A percentile compares a stretch with the other conserved stretches of the same genome.
phyloP scores from a whole-genome alignment of 768 basidiomycete genomes.

The Agrocybe chaxingu region DNA sequence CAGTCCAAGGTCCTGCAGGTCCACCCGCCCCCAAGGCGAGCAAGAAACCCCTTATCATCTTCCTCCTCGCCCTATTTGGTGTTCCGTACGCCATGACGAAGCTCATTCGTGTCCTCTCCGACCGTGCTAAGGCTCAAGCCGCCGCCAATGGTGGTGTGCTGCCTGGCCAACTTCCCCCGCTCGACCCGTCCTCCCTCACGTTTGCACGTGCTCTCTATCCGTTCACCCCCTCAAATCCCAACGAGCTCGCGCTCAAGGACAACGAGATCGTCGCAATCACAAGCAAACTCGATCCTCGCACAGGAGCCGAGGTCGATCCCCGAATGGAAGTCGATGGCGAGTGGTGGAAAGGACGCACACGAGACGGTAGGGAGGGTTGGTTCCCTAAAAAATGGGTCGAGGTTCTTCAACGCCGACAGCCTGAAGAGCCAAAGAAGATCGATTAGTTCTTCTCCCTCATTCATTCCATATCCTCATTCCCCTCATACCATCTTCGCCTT shows the following conservation, averaged over 20 bases:
- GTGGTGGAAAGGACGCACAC: conserved; percentile 94
- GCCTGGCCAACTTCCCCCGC: conserved; percentile 48
- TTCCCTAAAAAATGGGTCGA: conserved; percentile 91
- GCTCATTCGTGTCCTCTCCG: conserved; percentile 74
- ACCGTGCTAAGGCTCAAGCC: conserved; percentile 46
- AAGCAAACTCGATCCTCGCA: conserved; percentile 70
- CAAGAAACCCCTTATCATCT: conserved; percentile 89
- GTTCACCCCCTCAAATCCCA: conserved; percentile 69
- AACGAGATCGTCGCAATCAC: conserved; percentile 94
- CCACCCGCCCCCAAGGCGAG: conserved; percentile 56
- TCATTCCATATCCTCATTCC: background rate
- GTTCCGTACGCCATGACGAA: conserved; percentile 92
- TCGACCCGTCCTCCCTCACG: conserved; percentile 76
- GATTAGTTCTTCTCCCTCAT: conserved; percentile 7
- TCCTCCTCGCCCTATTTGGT: conserved; percentile 91
- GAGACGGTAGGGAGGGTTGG: conserved; percentile 92
- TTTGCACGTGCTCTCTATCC: conserved; percentile 83
- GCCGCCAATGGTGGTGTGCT: conserved; percentile 40
- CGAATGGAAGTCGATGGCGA: conserved; percentile 63
- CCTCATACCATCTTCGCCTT: background rate
- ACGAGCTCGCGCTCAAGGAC: conserved; percentile 78
- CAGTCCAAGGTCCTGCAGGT: conserved; percentile 45
- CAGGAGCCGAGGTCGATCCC: conserved; percentile 66
- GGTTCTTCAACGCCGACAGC: conserved; percentile 42
- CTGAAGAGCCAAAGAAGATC: conserved; percentile 25